These are phyloP conservation scores for Aspergillus ibericus DNA, from an alignment of 2,329 filamentous ascomycete genomes.

Conservation along the genomic window DNA sequence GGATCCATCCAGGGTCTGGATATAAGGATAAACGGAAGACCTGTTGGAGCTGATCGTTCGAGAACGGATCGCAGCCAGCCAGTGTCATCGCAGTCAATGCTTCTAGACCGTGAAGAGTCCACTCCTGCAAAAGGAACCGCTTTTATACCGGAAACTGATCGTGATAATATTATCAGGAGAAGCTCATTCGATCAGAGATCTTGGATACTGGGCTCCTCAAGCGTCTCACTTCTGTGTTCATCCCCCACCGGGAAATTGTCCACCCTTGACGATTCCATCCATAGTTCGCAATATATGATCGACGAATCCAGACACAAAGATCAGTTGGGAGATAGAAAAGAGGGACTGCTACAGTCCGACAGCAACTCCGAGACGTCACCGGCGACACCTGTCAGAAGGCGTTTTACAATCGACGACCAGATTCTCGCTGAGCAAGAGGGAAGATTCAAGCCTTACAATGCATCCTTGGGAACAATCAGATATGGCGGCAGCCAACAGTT, in stretches of 20 bases:
- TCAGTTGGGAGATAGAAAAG: not conserved
- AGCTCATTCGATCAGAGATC: not conserved
- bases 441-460: not conserved
- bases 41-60: slow-evolving; percentile 4
- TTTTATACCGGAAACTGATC: not conserved
- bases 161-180: not conserved
- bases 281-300: not conserved
- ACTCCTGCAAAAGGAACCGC: not conserved
- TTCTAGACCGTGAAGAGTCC: slow-evolving; percentile 28
- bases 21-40: slow-evolving; percentile 25
- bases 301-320: not conserved
- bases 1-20: slow-evolving; percentile 19
- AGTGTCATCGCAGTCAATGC: slow-evolving; percentile 36
- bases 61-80: not conserved
- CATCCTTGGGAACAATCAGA: not conserved
- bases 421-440: slow-evolving; percentile 22
- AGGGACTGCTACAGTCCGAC: not conserved
- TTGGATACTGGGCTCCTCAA: not conserved
- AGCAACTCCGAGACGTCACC: not conserved
- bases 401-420: slow-evolving; percentile 32
- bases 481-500: not conserved
- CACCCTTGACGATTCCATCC: not conserved
- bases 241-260: not conserved
- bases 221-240: not conserved
- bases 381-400: slow-evolving; percentile 5